A percentile compares a stretch with the other conserved stretches of the same genome.
These are phyloP conservation scores for Spathaspora sp. DNA, from an alignment of 1,139 yeast genomes.

Conservation along the genomic window DNA sequence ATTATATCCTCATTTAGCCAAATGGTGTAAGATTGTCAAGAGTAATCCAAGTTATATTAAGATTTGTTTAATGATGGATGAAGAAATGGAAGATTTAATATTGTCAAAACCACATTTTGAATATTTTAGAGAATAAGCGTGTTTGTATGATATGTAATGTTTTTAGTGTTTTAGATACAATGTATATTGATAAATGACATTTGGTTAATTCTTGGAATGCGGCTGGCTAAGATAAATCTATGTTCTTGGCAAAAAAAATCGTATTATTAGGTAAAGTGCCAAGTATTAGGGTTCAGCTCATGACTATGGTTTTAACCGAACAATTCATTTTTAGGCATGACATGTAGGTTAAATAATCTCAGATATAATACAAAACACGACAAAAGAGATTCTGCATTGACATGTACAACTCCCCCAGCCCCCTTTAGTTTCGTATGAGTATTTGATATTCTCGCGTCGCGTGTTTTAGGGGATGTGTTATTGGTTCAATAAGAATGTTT, in stretches of 20 bases:
- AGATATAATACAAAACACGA: too few species aligned
- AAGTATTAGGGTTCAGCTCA: too few species aligned
- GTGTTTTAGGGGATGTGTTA: too few species aligned
- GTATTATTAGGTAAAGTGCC: too few species aligned
- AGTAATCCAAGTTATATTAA: slow-evolving; percentile 29
- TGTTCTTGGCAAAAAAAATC: too few species aligned
- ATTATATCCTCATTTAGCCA: slow-evolving; percentile 30
- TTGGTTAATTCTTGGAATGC: too few species aligned
- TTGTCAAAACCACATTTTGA: slow-evolving; percentile 14
- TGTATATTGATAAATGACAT: neutral
- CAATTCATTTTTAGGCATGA: too few species aligned
- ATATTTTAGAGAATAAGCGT: slow-evolving; percentile 4
- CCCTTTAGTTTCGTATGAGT: neutral
- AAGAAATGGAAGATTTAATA: slow-evolving; percentile 21
- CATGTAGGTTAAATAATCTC: too few species aligned
- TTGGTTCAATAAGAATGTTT: neutral
- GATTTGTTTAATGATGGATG: slow-evolving; percentile 31
- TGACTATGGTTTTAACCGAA: too few species aligned
- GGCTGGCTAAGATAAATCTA: too few species aligned
- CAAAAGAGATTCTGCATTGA: too few species aligned
- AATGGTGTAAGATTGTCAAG: slow-evolving; percentile 40
- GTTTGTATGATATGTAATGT: neutral
- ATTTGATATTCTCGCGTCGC: neutral
- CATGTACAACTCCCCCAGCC: neutral
- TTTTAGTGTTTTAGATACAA: neutral